Base-by-base conservation (phyloP, 352 stramenopile species). In the Elongisporangium prolatum region DNA sequence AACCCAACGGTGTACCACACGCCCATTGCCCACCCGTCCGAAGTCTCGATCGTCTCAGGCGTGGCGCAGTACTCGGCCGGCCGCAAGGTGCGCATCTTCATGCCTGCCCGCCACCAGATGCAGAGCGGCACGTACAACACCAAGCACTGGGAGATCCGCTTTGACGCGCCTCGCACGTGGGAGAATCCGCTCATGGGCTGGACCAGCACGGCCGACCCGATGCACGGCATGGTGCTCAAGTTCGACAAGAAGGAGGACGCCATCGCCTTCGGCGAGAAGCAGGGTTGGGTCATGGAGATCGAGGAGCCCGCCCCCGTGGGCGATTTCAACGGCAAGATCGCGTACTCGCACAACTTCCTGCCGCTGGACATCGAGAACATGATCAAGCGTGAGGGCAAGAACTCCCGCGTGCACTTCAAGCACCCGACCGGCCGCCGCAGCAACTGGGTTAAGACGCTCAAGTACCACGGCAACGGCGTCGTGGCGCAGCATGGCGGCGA, bases 111-210 rank as follows among this genome's bases (percentile, higher is more conserved):
- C 40, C 84, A 92, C 76, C 84, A 92, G 69, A 92, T 92, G 84
- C 84, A 94, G 68, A 94, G 83, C 58, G 79, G 80, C 52, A 88
- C 68, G 54, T 77, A 89, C 70, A 82, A 89, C 68, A 92, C 83
- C 16, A 84, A 81, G 54, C 84, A 94, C 72, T 94, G 84, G 84
- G 84, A 94, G 68, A 88, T 94, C 66, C 80, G 82, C 54, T 92
- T 92, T 57, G 63, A 89, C 56, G 49, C 75, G 51, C 67, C 77
- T 10, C 80, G 78, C 54, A 91, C 79, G 63, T 98, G 93, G 93
- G 70, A 81, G 21, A 98, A 98, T 78, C 89, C 91, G 21, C 77
- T 98, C 25, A 98, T 98, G 93, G 91, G 91, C 58, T 98, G 93
- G 93, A 96, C 89, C 28, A 93, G 75, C 56, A 94, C 79, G 47